A percentile compares a stretch with the other conserved stretches of the same genome.
Conservation (phyloP, 768 basidiomycete genomes). For the Coprinopsis sp. region DNA sequence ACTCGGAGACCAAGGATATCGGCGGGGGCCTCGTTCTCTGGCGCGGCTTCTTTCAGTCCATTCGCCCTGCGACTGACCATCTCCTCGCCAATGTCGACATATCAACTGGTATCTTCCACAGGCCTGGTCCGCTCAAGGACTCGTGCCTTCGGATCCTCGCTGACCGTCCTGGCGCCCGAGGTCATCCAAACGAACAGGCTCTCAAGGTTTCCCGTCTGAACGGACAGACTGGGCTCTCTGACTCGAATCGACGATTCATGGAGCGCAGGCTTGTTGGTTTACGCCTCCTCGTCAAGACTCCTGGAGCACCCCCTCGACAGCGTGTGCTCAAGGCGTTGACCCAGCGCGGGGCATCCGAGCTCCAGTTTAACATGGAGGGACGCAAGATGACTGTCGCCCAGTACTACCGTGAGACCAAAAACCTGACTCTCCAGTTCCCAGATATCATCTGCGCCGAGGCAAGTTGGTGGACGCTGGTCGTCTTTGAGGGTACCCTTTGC, state of each 20-base stretch:
- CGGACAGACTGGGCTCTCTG: conserved; percentile 16
- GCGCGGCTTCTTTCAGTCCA: conserved; percentile 81
- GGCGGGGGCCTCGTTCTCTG: conserved; percentile 66
- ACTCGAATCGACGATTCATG: conserved; percentile 39
- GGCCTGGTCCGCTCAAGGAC: conserved; percentile 52
- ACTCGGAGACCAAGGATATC: conserved; percentile 49
- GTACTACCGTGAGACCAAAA: conserved; percentile 52
- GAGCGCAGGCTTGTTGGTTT: conserved; percentile 52
- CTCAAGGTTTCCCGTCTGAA: neutral
- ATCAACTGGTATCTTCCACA: conserved; percentile 76
- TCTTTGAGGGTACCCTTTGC: neutral
- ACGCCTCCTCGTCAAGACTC: conserved; percentile 35
- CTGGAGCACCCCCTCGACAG: conserved; percentile 33
- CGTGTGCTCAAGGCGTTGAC: conserved; percentile 68
- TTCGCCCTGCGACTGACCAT: conserved; percentile 61
- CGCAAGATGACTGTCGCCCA: conserved; percentile 51
- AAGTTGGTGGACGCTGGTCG: conserved; percentile 38
- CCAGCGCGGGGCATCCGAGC: conserved; percentile 44
- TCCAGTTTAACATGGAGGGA: conserved; percentile 58
- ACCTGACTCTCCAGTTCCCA: conserved; percentile 53
- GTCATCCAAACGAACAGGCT: too few species aligned
- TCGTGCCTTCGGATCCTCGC: conserved; percentile 55
- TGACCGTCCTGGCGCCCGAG: conserved; percentile 4
- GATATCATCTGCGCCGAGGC: conserved; percentile 58
- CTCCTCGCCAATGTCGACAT: conserved; percentile 81